Base-by-base conservation (phyloP, 345 rosid genomes). In the Chamaenerion angustifolium region DNA sequence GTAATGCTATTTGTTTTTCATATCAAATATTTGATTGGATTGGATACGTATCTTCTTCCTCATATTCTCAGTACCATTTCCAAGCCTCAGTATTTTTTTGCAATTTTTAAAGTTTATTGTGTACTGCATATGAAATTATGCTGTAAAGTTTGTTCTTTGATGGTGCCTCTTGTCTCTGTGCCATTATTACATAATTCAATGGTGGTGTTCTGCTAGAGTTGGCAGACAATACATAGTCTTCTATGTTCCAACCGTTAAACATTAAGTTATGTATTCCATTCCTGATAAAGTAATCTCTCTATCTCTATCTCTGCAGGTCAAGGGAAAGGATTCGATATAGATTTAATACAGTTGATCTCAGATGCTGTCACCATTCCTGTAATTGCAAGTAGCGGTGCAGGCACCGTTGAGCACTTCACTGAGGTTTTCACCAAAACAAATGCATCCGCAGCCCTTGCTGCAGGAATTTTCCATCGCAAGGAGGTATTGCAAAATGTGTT, bases 331-430 rank as follows among this genome's bases (percentile, higher is more conserved):
- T 92, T 77, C 15, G 96, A 88, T 45, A 61, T 73, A 45, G 95
- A 82, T 63, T 64, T 93, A 16, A 71, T 88, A 54, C 74, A 82
- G 70, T 63, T 85, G 76, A 79, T 93, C 42, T 82, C 95, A 1
- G 92, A 93, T 57, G 82, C 94, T 15, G 96, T 93, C 58, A 81
- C 74, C 76, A 82, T 88, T 54, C 99, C 99, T 6, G 94, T 92
- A 54, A 88, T 88, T 8, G 96, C 99, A 45, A 92, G 99, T 67
- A 92, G 99, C 37, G 99, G 99, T 25, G 99, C 95, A 9, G 99
- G 96, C 54, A 51, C 68, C 56, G 76, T 63, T 10, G 79, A 79
- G 42, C 96, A 88, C 67, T 92, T 92, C 77, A 69, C 88, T 0
- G 94, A 84, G 70, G 96, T 82, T 18, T 93, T 85, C 62, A 61